Evolutionary conservation across 169 alveolate genomes (phyloP), one percentile per base, ranked within the genome.

Genomic region (Cryptosporidium muris): DNA sequence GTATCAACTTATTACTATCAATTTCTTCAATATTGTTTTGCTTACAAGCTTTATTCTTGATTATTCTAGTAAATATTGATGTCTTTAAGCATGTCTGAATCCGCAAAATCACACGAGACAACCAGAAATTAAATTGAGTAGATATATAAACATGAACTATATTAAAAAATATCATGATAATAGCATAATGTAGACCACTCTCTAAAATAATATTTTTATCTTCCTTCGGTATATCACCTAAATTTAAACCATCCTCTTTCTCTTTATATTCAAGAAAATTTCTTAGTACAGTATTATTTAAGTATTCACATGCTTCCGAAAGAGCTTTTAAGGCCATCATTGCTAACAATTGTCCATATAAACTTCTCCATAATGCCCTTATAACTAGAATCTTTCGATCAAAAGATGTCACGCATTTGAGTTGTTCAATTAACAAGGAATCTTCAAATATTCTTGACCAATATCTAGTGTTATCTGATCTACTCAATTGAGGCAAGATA

Each of bases 91-190:
- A 74, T 40, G 85, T 74, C 49, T 74, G 85, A 36, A 74, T 74
- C 47, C 62, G 54, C 49, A 74, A 60, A 48, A 74, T 43, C 8
- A 74, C 74, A 3, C 85, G 40, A 12, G 85, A 74, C 25, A 58
- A 60, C 85, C 85, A 74, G 37, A 74, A 74, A 48, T 74, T 74
- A 63, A 74, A 74, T 60, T 74, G 85, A 14, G 85, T 74, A 3
- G 66, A 56, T 25, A 74, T 36, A 60, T 74, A 74, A 1, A 74
- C 85, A 25, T 74, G 85, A 3, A 58, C 42, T 6, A 42, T 14
- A 49, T 74, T 60, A 58, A 74, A 74, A 40, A 53, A 9, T 14
- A 74, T 54, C 48, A 74, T 9, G 12, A 58, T 11, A 14, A 74
- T 9, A 12, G 74, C 38, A 58, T 74, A 12, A 11, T 43, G 42